phyloP scores from a whole-genome alignment of 2,329 filamentous ascomycete genomes.

The Sporothrix globosa region DNA sequence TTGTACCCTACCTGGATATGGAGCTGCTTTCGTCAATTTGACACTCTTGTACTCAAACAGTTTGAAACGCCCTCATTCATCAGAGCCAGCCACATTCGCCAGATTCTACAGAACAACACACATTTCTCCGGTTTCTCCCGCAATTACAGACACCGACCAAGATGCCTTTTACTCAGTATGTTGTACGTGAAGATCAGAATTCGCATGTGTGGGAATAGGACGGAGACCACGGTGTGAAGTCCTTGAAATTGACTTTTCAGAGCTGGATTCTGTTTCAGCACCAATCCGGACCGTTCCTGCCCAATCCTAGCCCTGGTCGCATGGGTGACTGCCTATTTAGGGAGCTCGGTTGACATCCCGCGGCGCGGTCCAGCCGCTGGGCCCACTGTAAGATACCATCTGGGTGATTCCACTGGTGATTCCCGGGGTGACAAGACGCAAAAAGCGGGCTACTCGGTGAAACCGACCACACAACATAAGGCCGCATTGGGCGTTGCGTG shows the following conservation, averaged over 20 bases:
- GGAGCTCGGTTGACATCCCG: constrained; percentile 28
- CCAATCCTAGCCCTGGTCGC: constrained; percentile 25
- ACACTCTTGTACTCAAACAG: too few species aligned
- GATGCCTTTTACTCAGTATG: too few species aligned
- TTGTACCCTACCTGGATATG: too few species aligned
- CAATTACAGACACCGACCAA: background rate
- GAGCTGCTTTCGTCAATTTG: too few species aligned
- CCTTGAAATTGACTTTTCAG: too few species aligned
- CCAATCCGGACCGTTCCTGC: constrained; percentile 23
- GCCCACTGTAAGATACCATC: background rate
- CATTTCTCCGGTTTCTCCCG: background rate
- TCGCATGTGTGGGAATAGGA: background rate
- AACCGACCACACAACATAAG: constrained; percentile 23
- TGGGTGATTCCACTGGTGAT: constrained; percentile 20
- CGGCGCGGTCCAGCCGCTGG: constrained; percentile 17
- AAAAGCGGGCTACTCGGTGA: constrained; percentile 18
- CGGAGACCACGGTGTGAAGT: background rate
- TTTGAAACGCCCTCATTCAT: too few species aligned
- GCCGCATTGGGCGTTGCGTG: constrained; percentile 27
- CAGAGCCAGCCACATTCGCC: too few species aligned
- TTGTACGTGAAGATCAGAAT: background rate
- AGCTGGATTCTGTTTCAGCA: constrained; percentile 2
- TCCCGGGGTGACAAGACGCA: constrained; percentile 10
- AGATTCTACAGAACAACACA: too few species aligned
- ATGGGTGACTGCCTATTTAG: constrained; percentile 28